Evolutionary conservation across 2,329 filamentous ascomycete species (phyloP).

Genomic region (Endoconidiophora laricicola): DNA sequence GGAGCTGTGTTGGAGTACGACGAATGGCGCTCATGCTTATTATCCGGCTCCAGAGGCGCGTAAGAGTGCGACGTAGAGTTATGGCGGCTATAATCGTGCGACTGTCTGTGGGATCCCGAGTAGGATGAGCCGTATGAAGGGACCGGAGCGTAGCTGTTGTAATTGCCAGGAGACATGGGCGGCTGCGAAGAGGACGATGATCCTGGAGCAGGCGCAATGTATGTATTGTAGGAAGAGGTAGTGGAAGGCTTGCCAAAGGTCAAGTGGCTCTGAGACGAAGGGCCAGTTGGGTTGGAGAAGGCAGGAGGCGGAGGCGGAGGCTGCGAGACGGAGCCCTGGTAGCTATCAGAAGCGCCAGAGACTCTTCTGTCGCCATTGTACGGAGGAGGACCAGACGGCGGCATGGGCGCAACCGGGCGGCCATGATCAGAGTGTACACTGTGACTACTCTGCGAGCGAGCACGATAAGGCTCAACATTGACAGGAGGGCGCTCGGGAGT

Average conservation of each 20-base stretch:
- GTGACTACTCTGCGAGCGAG: constrained; percentile 44
- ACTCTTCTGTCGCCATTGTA: not conserved
- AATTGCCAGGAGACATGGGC: constrained; percentile 19
- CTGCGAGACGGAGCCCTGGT: not conserved
- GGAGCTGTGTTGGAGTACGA: constrained; percentile 1
- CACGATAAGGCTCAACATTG: constrained; percentile 22
- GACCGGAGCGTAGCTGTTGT: constrained; percentile 1
- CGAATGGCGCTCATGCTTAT: constrained; percentile 4
- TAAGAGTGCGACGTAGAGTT: constrained; percentile 3
- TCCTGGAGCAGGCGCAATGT: too few species aligned
- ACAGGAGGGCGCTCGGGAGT: constrained; percentile 18
- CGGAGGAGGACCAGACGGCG: constrained; percentile 1
- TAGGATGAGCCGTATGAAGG: not conserved
- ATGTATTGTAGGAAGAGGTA: not conserved
- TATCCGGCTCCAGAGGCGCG: constrained; percentile 4
- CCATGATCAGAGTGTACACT: constrained; percentile 23
- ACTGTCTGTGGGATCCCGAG: not conserved
- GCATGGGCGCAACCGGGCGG: constrained; percentile 1
- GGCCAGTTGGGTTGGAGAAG: not conserved
- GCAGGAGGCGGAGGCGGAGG: not conserved
- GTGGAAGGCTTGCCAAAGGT: not conserved
- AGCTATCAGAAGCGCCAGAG: not conserved
- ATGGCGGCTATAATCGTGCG: constrained; percentile 7
- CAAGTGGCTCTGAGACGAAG: not conserved
- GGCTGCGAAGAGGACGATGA: constrained; percentile 15